phyloP scores from a whole-genome alignment of 192 early-diverging fungal genomes.

The Entomortierella lignicola region DNA sequence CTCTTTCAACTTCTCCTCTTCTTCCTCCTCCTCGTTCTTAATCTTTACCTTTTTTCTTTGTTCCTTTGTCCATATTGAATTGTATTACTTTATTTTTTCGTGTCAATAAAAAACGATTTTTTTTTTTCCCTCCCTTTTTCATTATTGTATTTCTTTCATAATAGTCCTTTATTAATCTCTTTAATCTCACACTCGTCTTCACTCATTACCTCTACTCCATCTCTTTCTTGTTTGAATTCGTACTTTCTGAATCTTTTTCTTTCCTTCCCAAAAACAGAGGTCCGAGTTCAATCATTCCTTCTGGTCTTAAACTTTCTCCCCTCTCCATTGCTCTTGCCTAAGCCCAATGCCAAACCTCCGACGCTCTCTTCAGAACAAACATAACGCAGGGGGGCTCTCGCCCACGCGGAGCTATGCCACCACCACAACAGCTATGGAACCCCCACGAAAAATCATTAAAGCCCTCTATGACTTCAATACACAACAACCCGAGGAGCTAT shows the following conservation, averaged over 20 bases:
- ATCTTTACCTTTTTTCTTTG: neutral
- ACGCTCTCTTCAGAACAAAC: conserved; percentile 38
- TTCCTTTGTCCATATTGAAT: neutral
- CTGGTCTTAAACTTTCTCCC: neutral
- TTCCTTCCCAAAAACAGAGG: neutral
- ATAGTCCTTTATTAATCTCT: neutral
- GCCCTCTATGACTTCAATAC: conserved; percentile 75
- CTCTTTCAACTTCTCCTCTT: neutral
- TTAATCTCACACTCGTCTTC: neutral
- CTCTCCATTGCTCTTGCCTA: neutral
- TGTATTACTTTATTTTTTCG: neutral
- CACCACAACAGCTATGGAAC: conserved; percentile 12
- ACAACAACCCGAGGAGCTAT: conserved; percentile 66
- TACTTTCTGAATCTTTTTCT: neutral
- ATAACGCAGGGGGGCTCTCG: conserved; percentile 25
- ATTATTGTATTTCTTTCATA: neutral
- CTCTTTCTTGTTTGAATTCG: neutral
- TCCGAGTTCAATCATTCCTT: neutral
- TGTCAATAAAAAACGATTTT: conserved; percentile 17
- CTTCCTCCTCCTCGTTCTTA: neutral
- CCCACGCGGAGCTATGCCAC: conserved; percentile 25
- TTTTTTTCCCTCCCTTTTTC: conserved; percentile 22
- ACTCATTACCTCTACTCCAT: neutral
- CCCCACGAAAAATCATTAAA: conserved; percentile 79
- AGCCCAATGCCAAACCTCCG: conserved; percentile 35